Evolutionary conservation across 202 grass and related monocot species (phyloP).

Genomic region (Setaria italica): DNA sequence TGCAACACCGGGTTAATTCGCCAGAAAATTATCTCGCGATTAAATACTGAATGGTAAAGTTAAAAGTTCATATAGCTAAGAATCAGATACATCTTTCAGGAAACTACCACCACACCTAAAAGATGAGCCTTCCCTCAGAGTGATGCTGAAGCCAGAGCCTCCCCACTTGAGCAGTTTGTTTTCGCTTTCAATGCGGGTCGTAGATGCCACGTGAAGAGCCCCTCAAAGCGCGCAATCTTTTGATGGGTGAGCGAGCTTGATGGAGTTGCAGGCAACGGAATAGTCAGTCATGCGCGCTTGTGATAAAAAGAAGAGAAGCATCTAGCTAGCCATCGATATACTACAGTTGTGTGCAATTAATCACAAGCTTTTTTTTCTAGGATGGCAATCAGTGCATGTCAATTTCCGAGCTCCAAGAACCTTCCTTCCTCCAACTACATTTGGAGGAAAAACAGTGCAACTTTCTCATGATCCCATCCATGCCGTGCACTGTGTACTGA

Average conservation of each 20-base stretch:
- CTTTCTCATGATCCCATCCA: neutral
- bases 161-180: conserved; percentile 8
- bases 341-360: neutral
- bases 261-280: neutral
- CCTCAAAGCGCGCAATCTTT: conserved; percentile 4
- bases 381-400: conserved; percentile 25
- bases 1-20: neutral
- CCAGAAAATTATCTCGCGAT: neutral
- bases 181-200: conserved; percentile 35
- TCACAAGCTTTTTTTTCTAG: neutral
- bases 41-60: neutral
- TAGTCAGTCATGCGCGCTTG: neutral
- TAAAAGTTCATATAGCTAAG: neutral
- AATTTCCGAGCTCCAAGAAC: conserved; percentile 22
- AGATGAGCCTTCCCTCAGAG: neutral
- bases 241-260: conserved; percentile 1
- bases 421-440: conserved; percentile 29
- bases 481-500: neutral
- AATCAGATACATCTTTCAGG: conserved; percentile 24
- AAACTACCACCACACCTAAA: conserved; percentile 22
- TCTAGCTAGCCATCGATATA: neutral
- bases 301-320: conserved; percentile 36
- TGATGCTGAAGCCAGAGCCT: conserved; percentile 15
- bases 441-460: conserved; percentile 13
- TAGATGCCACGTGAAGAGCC: conserved; percentile 15